Evolutionary conservation across 176 grass and related monocot species (phyloP), one percentile per base, ranked within the genome.

Genomic region (Paspalum vaginatum): DNA sequence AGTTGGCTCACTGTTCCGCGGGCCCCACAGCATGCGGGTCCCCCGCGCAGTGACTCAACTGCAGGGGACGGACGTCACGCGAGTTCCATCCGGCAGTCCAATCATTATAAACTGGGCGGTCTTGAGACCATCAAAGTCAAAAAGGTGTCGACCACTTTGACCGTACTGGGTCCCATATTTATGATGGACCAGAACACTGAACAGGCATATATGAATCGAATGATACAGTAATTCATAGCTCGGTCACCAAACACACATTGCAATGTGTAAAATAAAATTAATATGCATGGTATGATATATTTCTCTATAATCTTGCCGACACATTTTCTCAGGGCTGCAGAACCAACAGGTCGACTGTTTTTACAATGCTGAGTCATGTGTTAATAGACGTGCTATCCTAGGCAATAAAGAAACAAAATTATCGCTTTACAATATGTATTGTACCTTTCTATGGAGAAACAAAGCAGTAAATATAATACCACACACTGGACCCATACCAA

Each of bases 311-410:
- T 55, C 57, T 49, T 82, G 57, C 40, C 38, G 0, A 64, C 37
- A 14, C 2, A n/a, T 57, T 21, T 49, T 72, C 24, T 72, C 38
- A 11, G 41, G 56, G 25, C 49, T 85, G 60, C 57, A 70, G 25
- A 81, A 18, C 40, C 46, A 85, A 49, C 38, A 12, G 24, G 7
- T 27, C 9, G 49, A 57, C 39, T 7, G 11, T 2, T 65, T 70
- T 76, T 84, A 79, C 71, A 85, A 66, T 66, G 72, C 59, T 43
- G 18, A 82, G 59, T 22, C 43, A 2, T 44, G 59, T 70, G 43
- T 78, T 85, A 82, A 61, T 57, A 68, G 53, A 62, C 72, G 42
- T 72, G 77, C 73, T 78, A 82, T 13, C 59, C 73, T 86, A 79
- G 32, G 54, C 42, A 58, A 61, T 73, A 55, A 66, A 89, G 51